These are phyloP conservation scores for Russula lepida DNA, from an alignment of 768 basidiomycete genomes.

Conservation along the genomic window DNA sequence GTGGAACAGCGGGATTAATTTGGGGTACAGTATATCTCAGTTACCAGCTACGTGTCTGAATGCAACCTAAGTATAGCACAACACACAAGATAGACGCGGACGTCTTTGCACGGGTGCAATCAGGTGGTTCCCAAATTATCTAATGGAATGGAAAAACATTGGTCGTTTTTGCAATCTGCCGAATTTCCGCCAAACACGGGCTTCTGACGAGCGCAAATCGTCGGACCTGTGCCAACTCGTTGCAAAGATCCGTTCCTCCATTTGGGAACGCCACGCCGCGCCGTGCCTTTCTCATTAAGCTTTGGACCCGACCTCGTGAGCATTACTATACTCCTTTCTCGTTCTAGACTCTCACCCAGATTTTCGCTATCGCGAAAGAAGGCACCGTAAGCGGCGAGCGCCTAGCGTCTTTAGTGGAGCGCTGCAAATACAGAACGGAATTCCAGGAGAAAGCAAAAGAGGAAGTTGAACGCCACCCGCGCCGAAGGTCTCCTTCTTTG, in stretches of 20 bases:
- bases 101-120: neutral
- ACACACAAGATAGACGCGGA: neutral
- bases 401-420: neutral
- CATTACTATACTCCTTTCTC: neutral
- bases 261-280: conserved; percentile 8
- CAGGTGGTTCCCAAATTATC: neutral
- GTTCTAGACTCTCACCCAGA: neutral
- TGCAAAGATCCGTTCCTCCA: conserved; percentile 14
- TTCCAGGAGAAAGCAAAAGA: neutral
- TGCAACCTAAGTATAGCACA: neutral
- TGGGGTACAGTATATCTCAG: neutral
- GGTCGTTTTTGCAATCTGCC: neutral
- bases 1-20: neutral
- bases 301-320: conserved; percentile 1
- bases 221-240: neutral
- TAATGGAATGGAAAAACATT: neutral
- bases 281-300: neutral
- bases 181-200: neutral
- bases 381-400: neutral
- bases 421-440: neutral
- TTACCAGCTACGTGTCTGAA: neutral
- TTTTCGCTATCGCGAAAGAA: neutral
- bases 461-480: neutral
- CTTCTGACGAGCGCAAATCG: conserved; percentile 2
- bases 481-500: no score